Conservation (phyloP, 257 asterid genomes). For the Solanum raphanifolium region DNA sequence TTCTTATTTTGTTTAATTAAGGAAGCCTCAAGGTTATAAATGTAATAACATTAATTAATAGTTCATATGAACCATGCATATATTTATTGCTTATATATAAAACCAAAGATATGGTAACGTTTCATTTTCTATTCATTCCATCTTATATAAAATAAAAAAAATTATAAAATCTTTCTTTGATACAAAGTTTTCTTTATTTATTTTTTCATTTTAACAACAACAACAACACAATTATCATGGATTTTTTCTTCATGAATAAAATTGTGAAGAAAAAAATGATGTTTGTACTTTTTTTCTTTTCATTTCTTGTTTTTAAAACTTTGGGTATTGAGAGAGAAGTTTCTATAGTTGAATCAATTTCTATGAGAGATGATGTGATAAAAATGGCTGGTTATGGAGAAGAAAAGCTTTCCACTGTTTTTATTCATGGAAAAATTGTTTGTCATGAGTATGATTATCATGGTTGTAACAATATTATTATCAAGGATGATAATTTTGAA, state of each 20-base stretch:
- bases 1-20: neutral
- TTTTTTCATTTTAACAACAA: neutral
- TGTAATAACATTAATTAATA: slow-evolving; percentile 14
- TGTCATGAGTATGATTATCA: slow-evolving; percentile 14
- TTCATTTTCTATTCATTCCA: slow-evolving; percentile 39
- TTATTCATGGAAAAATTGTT: slow-evolving; percentile 39
- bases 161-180: neutral
- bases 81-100: neutral
- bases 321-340: neutral
- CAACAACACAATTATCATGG: slow-evolving; percentile 10
- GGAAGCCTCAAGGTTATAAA: slow-evolving; percentile 4
- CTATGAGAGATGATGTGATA: slow-evolving; percentile 42
- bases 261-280: neutral
- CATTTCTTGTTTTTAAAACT: neutral
- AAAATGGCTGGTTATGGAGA: slow-evolving; percentile 80
- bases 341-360: slow-evolving; percentile 12
- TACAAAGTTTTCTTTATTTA: slow-evolving; percentile 4
- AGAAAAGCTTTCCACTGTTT: slow-evolving; percentile 66
- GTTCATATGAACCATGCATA: slow-evolving; percentile 37
- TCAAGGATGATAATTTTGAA: neutral
- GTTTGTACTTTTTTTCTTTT: neutral
- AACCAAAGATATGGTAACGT: slow-evolving; percentile 20
- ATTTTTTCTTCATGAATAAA: neutral
- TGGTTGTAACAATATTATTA: neutral
- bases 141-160: neutral